Conservation (phyloP, 352 stramenopile species). For the Globisporangium polare region DNA sequence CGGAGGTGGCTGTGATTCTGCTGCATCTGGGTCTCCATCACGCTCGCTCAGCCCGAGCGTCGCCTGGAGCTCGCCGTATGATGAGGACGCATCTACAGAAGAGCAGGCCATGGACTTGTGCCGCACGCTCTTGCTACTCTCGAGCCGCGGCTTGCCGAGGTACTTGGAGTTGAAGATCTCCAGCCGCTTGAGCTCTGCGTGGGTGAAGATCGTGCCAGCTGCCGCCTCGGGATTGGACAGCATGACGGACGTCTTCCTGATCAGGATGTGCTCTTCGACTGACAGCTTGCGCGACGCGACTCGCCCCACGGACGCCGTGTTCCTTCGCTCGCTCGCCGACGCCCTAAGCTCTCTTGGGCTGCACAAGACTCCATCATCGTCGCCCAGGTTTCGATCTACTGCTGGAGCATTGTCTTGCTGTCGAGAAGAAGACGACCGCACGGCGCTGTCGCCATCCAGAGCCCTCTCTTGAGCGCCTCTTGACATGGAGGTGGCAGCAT, state of each 20-base stretch:
- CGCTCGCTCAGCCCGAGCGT: conserved; percentile 8
- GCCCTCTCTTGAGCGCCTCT: conserved; percentile 8
- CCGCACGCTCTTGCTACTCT: conserved; percentile 9
- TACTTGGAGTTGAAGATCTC: conserved; percentile 42
- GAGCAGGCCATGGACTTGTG: neutral
- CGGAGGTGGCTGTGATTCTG: neutral
- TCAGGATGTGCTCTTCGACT: conserved; percentile 31
- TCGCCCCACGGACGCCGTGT: neutral
- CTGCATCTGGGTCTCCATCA: neutral
- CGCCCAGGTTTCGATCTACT: neutral
- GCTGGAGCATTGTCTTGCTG: neutral
- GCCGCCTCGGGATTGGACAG: conserved; percentile 38
- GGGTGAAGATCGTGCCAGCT: conserved; percentile 32
- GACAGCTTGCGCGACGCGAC: conserved; percentile 22
- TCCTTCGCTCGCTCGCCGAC: neutral
- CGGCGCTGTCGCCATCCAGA: conserved; percentile 3
- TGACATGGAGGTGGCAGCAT: conserved; percentile 8
- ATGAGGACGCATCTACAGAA: conserved; percentile 15
- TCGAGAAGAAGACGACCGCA: neutral
- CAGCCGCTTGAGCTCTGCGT: conserved; percentile 37
- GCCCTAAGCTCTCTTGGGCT: neutral
- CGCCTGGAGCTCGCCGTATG: conserved; percentile 11
- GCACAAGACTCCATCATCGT: conserved; percentile 1
- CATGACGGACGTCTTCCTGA: conserved; percentile 50
- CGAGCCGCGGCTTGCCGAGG: conserved; percentile 19